These are phyloP conservation scores for Domatiomyces globalis DNA, from an alignment of 2,329 filamentous ascomycete genomes.

Conservation along the genomic window DNA sequence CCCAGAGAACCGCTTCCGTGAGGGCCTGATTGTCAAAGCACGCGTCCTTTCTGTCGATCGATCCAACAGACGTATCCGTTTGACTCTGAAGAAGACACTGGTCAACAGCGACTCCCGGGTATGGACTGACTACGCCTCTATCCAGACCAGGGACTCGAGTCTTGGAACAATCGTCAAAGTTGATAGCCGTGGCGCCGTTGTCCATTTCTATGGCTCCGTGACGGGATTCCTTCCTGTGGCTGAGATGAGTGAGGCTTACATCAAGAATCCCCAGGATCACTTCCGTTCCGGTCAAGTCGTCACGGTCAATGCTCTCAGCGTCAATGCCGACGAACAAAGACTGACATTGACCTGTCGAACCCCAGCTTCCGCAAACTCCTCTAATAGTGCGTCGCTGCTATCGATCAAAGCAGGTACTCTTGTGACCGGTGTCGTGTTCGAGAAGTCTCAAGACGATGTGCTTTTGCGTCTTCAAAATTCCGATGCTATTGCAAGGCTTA, in stretches of 20 bases:
- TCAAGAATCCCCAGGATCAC: conserved; percentile 75
- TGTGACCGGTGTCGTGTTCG: conserved; percentile 65
- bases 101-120: conserved; percentile 76
- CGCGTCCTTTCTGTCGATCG: conserved; percentile 69
- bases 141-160: conserved; percentile 60
- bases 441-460: conserved; percentile 63
- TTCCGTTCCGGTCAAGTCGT: conserved; percentile 86
- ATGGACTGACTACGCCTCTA: conserved; percentile 62
- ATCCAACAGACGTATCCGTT: conserved; percentile 60
- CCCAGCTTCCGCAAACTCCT: conserved; percentile 34
- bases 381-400: conserved; percentile 6
- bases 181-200: conserved; percentile 61
- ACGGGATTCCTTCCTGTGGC: conserved; percentile 80
- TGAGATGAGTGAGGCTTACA: conserved; percentile 97
- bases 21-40: conserved; percentile 70
- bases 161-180: conserved; percentile 80
- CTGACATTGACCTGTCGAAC: conserved; percentile 91
- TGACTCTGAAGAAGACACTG: conserved; percentile 89
- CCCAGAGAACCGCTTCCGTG: conserved; percentile 90
- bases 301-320: conserved; percentile 70
- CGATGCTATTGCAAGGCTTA: conserved; percentile 63
- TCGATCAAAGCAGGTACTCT: conserved; percentile 55
- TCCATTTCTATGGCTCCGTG: conserved; percentile 80
- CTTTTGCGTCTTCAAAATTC: conserved; percentile 61
- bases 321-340: conserved; percentile 55